phyloP scores from a whole-genome alignment of 768 basidiomycete species.

The Hemileccinum impolitum region DNA sequence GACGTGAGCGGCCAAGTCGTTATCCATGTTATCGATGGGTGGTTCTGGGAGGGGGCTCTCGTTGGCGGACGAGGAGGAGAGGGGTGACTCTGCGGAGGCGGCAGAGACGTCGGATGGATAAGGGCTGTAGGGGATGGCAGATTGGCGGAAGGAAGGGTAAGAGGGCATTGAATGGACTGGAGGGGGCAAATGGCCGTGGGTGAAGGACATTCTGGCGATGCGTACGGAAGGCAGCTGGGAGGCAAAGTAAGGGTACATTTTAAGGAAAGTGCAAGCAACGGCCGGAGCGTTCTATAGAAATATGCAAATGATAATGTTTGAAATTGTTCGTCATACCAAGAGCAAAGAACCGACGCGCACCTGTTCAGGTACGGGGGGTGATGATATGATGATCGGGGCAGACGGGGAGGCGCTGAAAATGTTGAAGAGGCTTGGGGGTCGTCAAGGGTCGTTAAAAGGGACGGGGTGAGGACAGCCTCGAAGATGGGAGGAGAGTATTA shows the following conservation, averaged over 20 bases:
- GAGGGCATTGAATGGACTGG: slow-evolving; percentile 13
- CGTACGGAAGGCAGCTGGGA: slow-evolving; percentile 17
- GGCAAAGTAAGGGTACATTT: slow-evolving; percentile 28
- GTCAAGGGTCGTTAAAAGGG: slow-evolving; percentile 29
- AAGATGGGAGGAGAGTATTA: too few relatives aligned
- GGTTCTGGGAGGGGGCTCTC: slow-evolving; percentile 40
- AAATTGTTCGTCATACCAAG: slow-evolving; percentile 35
- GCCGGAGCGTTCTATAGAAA: slow-evolving; percentile 32
- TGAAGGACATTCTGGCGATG: slow-evolving; percentile 23
- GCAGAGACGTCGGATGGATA: slow-evolving; percentile 37
- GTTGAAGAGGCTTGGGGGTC: too few relatives aligned
- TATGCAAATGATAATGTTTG: slow-evolving; percentile 35
- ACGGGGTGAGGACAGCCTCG: slow-evolving; percentile 8
- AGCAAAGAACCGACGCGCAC: slow-evolving; percentile 29
- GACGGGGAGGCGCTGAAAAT: too few relatives aligned
- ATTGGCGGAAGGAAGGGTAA: slow-evolving; percentile 18
- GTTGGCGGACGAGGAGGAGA: slow-evolving; percentile 39
- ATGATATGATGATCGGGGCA: slow-evolving; percentile 27
- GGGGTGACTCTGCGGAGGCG: slow-evolving; percentile 36
- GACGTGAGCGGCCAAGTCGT: slow-evolving; percentile 25
- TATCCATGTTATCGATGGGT: slow-evolving; percentile 33
- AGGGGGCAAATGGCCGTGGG: slow-evolving; percentile 21
- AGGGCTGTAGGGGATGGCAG: slow-evolving; percentile 30
- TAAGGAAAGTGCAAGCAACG: slow-evolving; percentile 24
- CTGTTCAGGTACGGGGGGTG: slow-evolving; percentile 24